These are phyloP conservation scores for slime mould (Dictyostelium discoideum) DNA, from an alignment of 78 protist genomes.

Conservation along the genomic window DNA sequence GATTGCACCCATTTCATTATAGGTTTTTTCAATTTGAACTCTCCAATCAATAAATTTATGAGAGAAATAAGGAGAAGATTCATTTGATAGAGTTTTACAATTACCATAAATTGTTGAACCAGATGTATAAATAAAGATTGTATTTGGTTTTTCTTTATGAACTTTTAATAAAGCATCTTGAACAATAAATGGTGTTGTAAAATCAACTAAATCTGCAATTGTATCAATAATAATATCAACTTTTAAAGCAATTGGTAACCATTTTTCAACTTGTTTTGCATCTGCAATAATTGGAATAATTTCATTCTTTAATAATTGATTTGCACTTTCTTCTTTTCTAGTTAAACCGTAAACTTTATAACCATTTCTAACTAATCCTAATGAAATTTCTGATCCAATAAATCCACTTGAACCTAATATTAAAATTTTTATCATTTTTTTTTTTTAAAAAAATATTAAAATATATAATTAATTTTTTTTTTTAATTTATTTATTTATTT, in stretches of 20 bases:
- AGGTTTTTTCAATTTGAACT: neutral
- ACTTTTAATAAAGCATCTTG: neutral
- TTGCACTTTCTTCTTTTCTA: neutral
- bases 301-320: neutral
- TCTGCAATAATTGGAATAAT: neutral
- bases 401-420: slow-evolving; percentile 23
- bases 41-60: neutral
- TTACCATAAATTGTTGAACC: neutral
- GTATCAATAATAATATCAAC: slow-evolving; percentile 14
- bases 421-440: neutral
- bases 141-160: neutral
- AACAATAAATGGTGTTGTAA: slow-evolving; percentile 1
- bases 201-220: neutral
- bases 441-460: neutral
- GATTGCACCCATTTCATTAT: neutral
- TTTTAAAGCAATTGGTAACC: slow-evolving; percentile 2
- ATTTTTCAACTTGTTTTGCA: neutral
- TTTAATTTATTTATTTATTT: neutral
- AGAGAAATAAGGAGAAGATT: neutral
- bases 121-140: neutral
- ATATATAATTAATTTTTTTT: too few species aligned
- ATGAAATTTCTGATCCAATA: slow-evolving; percentile 26
- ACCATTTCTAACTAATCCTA: slow-evolving; percentile 22
- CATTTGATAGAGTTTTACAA: neutral
- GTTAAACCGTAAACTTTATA: slow-evolving; percentile 45